A percentile compares a stretch with the other conserved stretches of the same genome.
These are phyloP conservation scores for Fomitiporia mediterranea DNA, from an alignment of 1,284 basidiomycete species.

Conservation along the genomic window DNA sequence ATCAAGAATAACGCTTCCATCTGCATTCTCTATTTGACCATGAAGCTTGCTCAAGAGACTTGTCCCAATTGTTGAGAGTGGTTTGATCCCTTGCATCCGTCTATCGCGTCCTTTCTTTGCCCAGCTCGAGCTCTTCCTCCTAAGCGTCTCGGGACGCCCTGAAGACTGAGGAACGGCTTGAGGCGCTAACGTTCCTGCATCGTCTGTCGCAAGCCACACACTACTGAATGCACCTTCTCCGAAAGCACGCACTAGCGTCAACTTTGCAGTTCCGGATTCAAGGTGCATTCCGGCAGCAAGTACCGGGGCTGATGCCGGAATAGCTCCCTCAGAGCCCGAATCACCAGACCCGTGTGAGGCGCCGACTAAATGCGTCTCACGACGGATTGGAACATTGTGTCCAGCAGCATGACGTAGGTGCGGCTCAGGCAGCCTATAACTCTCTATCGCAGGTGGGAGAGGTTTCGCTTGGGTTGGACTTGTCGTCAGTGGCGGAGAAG, in stretches of 20 bases:
- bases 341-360: conserved; percentile 9
- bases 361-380: conserved; percentile 14
- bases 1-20: conserved; percentile 19
- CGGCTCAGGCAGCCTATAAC: background rate
- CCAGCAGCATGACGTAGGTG: background rate
- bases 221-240: conserved; percentile 74
- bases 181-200: conserved; percentile 31
- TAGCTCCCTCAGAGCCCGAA: conserved; percentile 18
- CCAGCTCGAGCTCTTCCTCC: conserved; percentile 24
- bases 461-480: conserved; percentile 3
- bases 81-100: conserved; percentile 14
- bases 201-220: conserved; percentile 69
- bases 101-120: conserved; percentile 23
- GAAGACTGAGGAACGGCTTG: conserved; percentile 30
- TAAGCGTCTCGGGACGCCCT: background rate
- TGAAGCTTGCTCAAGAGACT: background rate
- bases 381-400: conserved; percentile 10
- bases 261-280: conserved; percentile 26
- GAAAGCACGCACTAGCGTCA: conserved; percentile 45
- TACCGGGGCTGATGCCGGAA: conserved; percentile 22
- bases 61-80: background rate
- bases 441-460: background rate
- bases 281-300: background rate
- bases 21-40: conserved; percentile 23
- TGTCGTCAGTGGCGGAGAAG: conserved; percentile 4